Evolutionary conservation across 345 rosid genomes (phyloP), one percentile per base, ranked within the genome.

Genomic region (Balakata baccata): DNA sequence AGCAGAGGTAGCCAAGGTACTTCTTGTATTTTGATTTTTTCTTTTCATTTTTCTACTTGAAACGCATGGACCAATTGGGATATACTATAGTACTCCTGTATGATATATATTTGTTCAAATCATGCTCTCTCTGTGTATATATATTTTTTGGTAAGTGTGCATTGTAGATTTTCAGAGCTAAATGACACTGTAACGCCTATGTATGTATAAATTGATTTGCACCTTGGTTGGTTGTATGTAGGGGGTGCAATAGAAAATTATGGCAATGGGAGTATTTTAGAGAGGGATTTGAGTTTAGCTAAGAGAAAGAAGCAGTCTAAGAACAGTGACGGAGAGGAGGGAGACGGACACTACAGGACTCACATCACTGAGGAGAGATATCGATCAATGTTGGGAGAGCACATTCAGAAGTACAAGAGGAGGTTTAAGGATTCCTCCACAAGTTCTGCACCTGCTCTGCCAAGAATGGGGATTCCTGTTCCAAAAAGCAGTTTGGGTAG

Each of bases 1-100:
- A 89, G 93, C 87, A 89, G 90, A 90, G 89, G 94, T 83, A 88
- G 92, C 86, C 97, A 87, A 91, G 98, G 98, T 93, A 82, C 69
- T 49, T 69, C 38, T 73, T 79, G 50, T 17, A 68, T 67, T 64
- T 53, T 64, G 37, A 34, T 8, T 34, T 64, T 14, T 29, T 29
- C 2, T 29, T 29, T 29, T 29, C 23, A 25, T 10, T 46, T 70
- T 54, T 61, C 12, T 25, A 23, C 65, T 51, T 16, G 17, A 62
- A 52, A 46, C 57, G n/a, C 37, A 37, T 73, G 57, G 69, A 43
- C 5, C 50, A 38, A 1, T 64, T 72, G 43, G 54, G 51, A 62
- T 69, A 72, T 75, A n/a, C n/a, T n/a, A n/a, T 72, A 10, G 65
- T 62, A 45, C 47, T 69, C 59, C 70, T 22, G 34, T 41, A 38